Percentiles rank a stretch among this genome's conserved stretches.
Conservation (phyloP, 164 flowering plant species). For the Dillenia suffruticosa region DNA sequence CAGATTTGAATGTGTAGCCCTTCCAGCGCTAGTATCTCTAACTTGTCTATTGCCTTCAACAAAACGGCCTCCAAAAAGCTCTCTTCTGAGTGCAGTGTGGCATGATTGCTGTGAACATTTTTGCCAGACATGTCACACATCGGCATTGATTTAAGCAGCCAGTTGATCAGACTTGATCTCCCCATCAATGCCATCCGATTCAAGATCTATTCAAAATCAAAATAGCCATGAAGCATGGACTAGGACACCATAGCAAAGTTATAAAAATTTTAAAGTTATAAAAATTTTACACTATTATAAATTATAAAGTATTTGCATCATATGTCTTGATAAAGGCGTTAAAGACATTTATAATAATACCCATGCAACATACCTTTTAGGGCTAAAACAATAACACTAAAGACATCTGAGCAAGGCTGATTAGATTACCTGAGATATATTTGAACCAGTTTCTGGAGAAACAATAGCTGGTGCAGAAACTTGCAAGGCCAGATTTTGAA, state of each 20-base stretch:
- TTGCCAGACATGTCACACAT: not conserved
- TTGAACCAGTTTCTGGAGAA: slow-evolving; percentile 8
- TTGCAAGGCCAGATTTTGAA: slow-evolving; percentile 5
- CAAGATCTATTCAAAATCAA: slow-evolving; percentile 10
- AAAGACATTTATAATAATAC: too few species aligned
- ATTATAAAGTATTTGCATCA: not conserved
- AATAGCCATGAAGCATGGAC: not conserved
- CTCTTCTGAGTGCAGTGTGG: not conserved
- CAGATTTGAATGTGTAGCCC: slow-evolving; percentile 14
- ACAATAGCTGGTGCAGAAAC: slow-evolving; percentile 15
- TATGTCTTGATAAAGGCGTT: too few species aligned
- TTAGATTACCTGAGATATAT: slow-evolving; percentile 11
- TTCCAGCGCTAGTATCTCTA: slow-evolving; percentile 12
- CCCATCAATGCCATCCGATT: slow-evolving; percentile 14
- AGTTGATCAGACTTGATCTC: not conserved
- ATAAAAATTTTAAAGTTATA: not conserved
- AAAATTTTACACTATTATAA: not conserved
- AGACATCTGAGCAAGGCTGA: too few species aligned
- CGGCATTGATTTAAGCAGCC: slow-evolving; percentile 17
- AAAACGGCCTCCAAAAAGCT: slow-evolving; percentile 15
- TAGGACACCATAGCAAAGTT: too few species aligned
- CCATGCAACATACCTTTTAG: too few species aligned
- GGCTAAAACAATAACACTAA: too few species aligned
- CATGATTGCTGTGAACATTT: not conserved
- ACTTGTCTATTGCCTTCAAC: slow-evolving; percentile 8